Conservation (phyloP, 2,329 filamentous ascomycete species). For the Aspergillus sp. region DNA sequence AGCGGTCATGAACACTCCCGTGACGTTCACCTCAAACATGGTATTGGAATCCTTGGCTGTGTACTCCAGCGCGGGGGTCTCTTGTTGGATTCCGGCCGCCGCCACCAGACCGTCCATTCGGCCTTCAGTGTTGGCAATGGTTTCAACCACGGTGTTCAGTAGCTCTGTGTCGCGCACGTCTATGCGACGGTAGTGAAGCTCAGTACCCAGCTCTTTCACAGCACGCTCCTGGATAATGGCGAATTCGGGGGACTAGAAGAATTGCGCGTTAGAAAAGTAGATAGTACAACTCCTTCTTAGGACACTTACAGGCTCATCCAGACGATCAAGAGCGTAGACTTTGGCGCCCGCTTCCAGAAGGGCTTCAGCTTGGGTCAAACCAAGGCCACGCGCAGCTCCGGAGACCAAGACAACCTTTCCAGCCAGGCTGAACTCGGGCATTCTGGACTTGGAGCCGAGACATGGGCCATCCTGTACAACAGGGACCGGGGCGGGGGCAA, state of each 20-base stretch:
- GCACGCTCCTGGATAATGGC: conserved; percentile 65
- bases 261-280: not conserved
- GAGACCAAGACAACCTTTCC: conserved; percentile 72
- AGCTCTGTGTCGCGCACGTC: conserved; percentile 73
- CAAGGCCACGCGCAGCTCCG: conserved; percentile 70
- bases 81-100: conserved; percentile 73
- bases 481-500: conserved; percentile 29
- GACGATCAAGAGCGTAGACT: conserved; percentile 49
- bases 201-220: conserved; percentile 64
- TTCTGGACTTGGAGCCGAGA: conserved; percentile 38
- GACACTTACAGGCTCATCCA: conserved; percentile 40
- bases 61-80: conserved; percentile 81
- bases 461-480: conserved; percentile 28
- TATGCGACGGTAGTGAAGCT: conserved; percentile 72
- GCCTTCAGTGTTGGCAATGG: conserved; percentile 69
- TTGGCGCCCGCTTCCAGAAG: conserved; percentile 73
- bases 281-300: not conserved
- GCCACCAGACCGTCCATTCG: conserved; percentile 78
- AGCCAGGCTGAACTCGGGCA: conserved; percentile 75
- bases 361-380: conserved; percentile 72
- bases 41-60: conserved; percentile 61
- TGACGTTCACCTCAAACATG: conserved; percentile 65
- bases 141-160: conserved; percentile 67
- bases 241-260: conserved; percentile 58
- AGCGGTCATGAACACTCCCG: conserved; percentile 64